These are phyloP conservation scores for Saturnispora galanensis DNA, from an alignment of 805 yeast species.

Conservation along the genomic window DNA sequence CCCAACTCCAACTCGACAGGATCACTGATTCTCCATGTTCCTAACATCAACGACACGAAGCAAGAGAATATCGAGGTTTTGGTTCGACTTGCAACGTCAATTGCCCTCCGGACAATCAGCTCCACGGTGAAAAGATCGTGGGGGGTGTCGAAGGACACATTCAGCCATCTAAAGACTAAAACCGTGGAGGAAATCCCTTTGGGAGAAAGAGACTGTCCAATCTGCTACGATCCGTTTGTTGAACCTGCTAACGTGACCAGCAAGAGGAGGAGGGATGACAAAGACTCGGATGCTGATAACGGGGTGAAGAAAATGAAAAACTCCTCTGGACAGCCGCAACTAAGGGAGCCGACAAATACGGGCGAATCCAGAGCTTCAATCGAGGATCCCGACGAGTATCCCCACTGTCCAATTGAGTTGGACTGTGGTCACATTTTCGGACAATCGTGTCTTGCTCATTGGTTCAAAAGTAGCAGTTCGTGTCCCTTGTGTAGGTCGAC, in stretches of 20 bases:
- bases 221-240: slow-evolving; percentile 50
- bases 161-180: slow-evolving; percentile 39
- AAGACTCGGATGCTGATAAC: neutral
- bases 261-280: slow-evolving; percentile 3
- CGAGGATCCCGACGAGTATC: slow-evolving; percentile 19
- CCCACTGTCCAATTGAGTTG: slow-evolving; percentile 61
- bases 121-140: slow-evolving; percentile 37
- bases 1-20: slow-evolving; percentile 30
- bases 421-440: slow-evolving; percentile 90
- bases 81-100: slow-evolving; percentile 56
- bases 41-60: slow-evolving; percentile 52
- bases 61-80: slow-evolving; percentile 52
- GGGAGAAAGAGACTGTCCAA: slow-evolving; percentile 39
- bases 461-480: slow-evolving; percentile 66
- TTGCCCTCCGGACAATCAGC: slow-evolving; percentile 56
- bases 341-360: neutral
- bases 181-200: slow-evolving; percentile 23
- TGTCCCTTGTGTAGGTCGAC: slow-evolving; percentile 81
- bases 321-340: neutral
- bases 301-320: slow-evolving; percentile 6
- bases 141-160: slow-evolving; percentile 45
- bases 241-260: slow-evolving; percentile 17
- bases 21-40: slow-evolving; percentile 52
- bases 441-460: slow-evolving; percentile 67
- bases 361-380: slow-evolving; percentile 9